phyloP scores from a whole-genome alignment of 495 filamentous ascomycete genomes.

The Xylaria telfairii region DNA sequence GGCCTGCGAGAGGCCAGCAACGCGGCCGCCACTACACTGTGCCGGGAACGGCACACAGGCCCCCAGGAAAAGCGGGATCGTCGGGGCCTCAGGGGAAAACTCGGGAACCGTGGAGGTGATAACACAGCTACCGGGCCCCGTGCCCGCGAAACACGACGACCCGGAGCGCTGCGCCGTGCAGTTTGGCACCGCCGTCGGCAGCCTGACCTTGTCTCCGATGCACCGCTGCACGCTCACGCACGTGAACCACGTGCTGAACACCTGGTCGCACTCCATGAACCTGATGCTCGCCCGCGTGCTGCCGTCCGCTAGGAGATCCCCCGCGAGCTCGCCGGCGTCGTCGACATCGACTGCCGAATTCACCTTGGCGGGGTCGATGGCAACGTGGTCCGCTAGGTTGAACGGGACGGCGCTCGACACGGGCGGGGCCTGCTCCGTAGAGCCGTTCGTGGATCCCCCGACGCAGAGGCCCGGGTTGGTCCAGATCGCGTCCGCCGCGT shows the following conservation, averaged over 20 bases:
- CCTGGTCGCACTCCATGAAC: neutral
- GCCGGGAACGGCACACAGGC: neutral
- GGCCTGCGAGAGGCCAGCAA: neutral
- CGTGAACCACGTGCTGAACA: neutral
- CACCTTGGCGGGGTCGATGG: neutral
- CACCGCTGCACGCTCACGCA: neutral
- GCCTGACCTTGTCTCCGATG: neutral
- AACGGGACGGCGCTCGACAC: neutral
- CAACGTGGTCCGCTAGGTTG: neutral
- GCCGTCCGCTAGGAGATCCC: neutral
- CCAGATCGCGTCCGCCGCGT: slow-evolving; percentile 41
- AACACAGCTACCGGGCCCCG: neutral
- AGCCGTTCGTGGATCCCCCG: slow-evolving; percentile 27
- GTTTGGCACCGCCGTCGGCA: neutral
- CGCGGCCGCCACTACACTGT: neutral
- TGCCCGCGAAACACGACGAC: neutral
- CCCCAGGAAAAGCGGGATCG: neutral
- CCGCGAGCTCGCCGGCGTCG: slow-evolving; percentile 3
- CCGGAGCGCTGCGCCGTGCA: neutral
- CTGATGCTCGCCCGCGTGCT: neutral
- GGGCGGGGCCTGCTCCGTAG: neutral
- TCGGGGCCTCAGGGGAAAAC: neutral
- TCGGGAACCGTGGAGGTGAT: neutral
- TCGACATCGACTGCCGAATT: neutral
- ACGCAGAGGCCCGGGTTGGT: slow-evolving; percentile 34